phyloP scores from a whole-genome alignment of 306 rosid species.

The Prunus dulcis region DNA sequence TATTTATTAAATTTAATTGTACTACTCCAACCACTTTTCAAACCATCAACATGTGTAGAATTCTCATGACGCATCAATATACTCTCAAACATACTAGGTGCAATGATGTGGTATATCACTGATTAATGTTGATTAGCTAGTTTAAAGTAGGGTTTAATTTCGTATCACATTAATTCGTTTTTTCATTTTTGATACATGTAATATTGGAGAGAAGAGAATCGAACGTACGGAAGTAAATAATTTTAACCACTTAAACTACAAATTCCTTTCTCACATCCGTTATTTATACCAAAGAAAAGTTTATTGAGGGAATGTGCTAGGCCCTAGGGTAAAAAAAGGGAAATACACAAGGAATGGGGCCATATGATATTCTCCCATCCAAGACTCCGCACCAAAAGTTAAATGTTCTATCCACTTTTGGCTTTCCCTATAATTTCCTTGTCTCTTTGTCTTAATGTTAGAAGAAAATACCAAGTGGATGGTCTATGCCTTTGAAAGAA shows the following conservation, averaged over 20 bases:
- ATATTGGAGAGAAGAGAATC: no score
- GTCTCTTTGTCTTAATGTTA: constrained; percentile 21
- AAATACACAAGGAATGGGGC: neutral
- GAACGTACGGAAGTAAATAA: no score
- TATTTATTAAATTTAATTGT: no score
- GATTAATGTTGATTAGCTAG: neutral
- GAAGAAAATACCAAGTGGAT: constrained; percentile 31
- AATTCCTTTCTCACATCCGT: no score
- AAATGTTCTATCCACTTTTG: constrained; percentile 20
- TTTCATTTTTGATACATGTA: no score
- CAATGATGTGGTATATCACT: neutral
- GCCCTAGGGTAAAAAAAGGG: neutral
- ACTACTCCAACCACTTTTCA: no score
- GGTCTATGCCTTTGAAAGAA: constrained; percentile 19
- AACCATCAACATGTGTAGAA: neutral
- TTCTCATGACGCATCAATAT: neutral
- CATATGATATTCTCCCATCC: neutral
- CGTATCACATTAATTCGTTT: neutral
- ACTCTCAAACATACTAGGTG: neutral
- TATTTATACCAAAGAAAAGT: neutral
- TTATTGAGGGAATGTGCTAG: neutral
- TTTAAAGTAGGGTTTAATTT: neutral
- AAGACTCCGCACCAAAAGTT: constrained; percentile 14
- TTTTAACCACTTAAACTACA: no score
- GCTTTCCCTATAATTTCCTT: constrained; percentile 1